phyloP scores from a whole-genome alignment of 768 basidiomycete genomes.

The Dioszegia crocea region DNA sequence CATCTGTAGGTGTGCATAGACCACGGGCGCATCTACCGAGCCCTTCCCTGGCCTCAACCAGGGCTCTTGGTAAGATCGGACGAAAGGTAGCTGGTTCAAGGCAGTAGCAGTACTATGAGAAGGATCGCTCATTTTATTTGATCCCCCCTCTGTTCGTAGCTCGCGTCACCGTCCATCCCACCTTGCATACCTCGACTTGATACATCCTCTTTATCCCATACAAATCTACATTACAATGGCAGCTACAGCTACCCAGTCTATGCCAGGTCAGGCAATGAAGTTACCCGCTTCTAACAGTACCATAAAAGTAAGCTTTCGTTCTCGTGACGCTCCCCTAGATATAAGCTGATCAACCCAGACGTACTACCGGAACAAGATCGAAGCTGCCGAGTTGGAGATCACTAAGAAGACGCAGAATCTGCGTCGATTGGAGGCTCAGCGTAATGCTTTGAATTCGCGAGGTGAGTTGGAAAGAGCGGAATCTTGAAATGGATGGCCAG shows the following conservation, averaged over 20 bases:
- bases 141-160: background rate
- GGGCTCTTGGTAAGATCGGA: too few relatives aligned
- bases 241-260: constrained; percentile 6
- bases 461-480: constrained; percentile 55
- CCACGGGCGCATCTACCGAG: too few relatives aligned
- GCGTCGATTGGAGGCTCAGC: constrained; percentile 87
- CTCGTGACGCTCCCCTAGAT: background rate
- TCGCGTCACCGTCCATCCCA: constrained; percentile 1
- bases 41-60: too few relatives aligned
- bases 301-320: constrained; percentile 30
- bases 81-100: background rate
- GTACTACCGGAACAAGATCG: constrained; percentile 95
- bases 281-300: constrained; percentile 20
- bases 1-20: too few relatives aligned
- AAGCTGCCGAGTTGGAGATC: constrained; percentile 83
- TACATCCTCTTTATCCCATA: background rate
- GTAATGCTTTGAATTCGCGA: constrained; percentile 93
- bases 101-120: background rate
- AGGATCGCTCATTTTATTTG: too few relatives aligned
- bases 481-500: background rate
- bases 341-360: constrained; percentile 52
- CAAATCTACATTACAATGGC: background rate
- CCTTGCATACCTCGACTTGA: background rate
- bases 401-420: constrained; percentile 96
- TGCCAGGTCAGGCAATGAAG: constrained; percentile 1